These are phyloP conservation scores for Cyberlindnera subsufficiens DNA, from an alignment of 805 yeast genomes.

Conservation along the genomic window DNA sequence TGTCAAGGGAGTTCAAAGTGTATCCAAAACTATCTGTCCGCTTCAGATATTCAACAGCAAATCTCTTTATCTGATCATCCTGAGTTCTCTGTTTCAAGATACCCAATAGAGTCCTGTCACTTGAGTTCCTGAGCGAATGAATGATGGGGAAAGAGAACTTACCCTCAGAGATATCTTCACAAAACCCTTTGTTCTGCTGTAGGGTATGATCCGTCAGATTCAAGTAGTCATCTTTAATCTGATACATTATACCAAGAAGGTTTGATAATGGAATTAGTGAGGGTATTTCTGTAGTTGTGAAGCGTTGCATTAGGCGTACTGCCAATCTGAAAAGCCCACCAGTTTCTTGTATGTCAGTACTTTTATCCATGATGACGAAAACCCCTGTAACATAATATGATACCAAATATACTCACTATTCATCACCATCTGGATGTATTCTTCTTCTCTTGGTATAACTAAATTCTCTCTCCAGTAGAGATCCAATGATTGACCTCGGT, in stretches of 20 bases:
- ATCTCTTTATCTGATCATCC: conserved; percentile 42
- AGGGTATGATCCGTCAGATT: conserved; percentile 53
- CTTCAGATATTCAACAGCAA: conserved; percentile 44
- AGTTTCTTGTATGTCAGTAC: conserved; percentile 35
- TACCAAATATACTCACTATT: conserved; percentile 32
- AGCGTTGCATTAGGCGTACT: conserved; percentile 51
- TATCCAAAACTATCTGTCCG: conserved; percentile 20
- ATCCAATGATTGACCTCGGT: conserved; percentile 87
- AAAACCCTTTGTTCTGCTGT: conserved; percentile 62
- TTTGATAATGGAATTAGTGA: conserved; percentile 59
- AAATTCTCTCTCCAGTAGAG: conserved; percentile 78
- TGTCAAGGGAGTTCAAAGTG: conserved; percentile 9
- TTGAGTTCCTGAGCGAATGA: conserved; percentile 42
- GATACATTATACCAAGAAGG: conserved; percentile 76
- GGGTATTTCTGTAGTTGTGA: conserved; percentile 12
- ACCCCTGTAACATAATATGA: too few species aligned
- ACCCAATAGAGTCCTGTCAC: conserved; percentile 36
- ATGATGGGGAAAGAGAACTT: conserved; percentile 83
- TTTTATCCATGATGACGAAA: background rate
- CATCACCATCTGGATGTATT: conserved; percentile 76
- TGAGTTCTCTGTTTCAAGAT: conserved; percentile 49
- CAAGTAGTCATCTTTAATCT: conserved; percentile 77
- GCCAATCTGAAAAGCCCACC: conserved; percentile 84
- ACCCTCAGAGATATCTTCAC: conserved; percentile 88
- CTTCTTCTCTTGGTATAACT: conserved; percentile 50